phyloP scores from a whole-genome alignment of 2,329 filamentous ascomycete species.

The Trichophyton verrucosum region DNA sequence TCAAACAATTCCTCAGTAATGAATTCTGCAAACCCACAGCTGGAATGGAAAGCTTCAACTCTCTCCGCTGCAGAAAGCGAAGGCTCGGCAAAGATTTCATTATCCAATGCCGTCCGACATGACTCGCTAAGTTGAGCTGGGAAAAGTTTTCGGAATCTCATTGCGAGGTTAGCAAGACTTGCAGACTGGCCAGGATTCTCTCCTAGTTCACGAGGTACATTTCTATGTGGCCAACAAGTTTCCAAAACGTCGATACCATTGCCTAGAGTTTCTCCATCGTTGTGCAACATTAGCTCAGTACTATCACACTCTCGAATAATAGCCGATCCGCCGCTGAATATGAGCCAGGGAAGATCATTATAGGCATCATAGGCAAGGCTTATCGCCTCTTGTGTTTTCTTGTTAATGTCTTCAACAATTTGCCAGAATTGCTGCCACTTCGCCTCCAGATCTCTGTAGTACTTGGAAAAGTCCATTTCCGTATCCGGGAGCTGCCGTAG shows the following conservation, averaged over 20 bases:
- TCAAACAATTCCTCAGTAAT: slow-evolving; percentile 72
- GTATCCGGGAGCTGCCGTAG: slow-evolving; percentile 49
- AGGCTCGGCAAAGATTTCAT: slow-evolving; percentile 63
- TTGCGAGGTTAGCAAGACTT: slow-evolving; percentile 55
- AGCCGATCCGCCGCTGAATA: slow-evolving; percentile 70
- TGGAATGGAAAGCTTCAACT: slow-evolving; percentile 66
- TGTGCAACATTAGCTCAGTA: slow-evolving; percentile 64
- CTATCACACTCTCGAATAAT: slow-evolving; percentile 67
- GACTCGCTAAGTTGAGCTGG: slow-evolving; percentile 56
- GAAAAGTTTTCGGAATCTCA: slow-evolving; percentile 58
- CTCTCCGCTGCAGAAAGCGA: slow-evolving; percentile 58
- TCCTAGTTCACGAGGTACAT: slow-evolving; percentile 36
- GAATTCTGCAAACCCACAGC: slow-evolving; percentile 62
- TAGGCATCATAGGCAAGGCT: slow-evolving; percentile 62
- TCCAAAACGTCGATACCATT: slow-evolving; percentile 28
- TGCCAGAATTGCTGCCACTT: slow-evolving; percentile 90
- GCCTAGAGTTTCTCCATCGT: slow-evolving; percentile 37
- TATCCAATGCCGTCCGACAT: slow-evolving; percentile 54
- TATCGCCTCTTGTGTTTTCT: slow-evolving; percentile 68
- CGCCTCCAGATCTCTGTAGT: slow-evolving; percentile 58
- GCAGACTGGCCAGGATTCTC: slow-evolving; percentile 44
- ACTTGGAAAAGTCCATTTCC: slow-evolving; percentile 62
- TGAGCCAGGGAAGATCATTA: slow-evolving; percentile 65
- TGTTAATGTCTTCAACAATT: slow-evolving; percentile 73
- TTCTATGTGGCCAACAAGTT: slow-evolving; percentile 34